These are phyloP conservation scores for Glomus cerebriforme DNA, from an alignment of 192 early-diverging fungal species.

Conservation along the genomic window DNA sequence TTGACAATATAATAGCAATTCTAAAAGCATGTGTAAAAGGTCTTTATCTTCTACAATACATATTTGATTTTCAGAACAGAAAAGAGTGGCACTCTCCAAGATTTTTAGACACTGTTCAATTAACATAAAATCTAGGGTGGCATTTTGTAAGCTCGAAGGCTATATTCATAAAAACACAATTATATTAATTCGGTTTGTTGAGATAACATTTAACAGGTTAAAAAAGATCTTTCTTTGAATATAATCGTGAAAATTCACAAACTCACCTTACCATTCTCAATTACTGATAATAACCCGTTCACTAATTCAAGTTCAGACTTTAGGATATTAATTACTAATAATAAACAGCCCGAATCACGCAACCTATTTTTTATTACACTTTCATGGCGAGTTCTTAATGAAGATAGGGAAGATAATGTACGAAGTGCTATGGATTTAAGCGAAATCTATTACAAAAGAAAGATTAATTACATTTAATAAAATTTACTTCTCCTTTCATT, in stretches of 20 bases:
- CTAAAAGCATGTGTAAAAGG: slow-evolving; percentile 26
- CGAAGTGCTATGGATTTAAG: slow-evolving; percentile 23
- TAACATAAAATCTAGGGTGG: not conserved
- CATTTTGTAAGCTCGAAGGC: not conserved
- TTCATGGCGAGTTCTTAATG: slow-evolving; percentile 25
- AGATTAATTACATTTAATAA: not conserved
- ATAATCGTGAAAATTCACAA: not conserved
- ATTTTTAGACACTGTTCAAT: slow-evolving; percentile 25
- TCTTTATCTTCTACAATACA: slow-evolving; percentile 23
- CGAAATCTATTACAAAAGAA: slow-evolving; percentile 19
- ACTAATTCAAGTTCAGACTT: slow-evolving; percentile 20
- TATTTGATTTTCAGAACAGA: slow-evolving; percentile 27
- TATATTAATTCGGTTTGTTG: not conserved
- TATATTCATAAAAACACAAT: not conserved
- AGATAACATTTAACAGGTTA: not conserved
- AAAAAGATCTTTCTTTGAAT: not conserved
- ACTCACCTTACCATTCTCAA: slow-evolving; percentile 29
- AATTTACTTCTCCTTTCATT: not conserved
- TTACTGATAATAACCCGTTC: not conserved
- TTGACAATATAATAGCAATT: slow-evolving; percentile 35
- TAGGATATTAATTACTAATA: not conserved
- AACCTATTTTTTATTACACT: not conserved
- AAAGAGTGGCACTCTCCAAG: slow-evolving; percentile 1
- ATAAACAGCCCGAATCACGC: not conserved
- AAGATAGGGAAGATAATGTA: not conserved